Conservation (phyloP, 345 rosid genomes). For the Kernera saxatilis region DNA sequence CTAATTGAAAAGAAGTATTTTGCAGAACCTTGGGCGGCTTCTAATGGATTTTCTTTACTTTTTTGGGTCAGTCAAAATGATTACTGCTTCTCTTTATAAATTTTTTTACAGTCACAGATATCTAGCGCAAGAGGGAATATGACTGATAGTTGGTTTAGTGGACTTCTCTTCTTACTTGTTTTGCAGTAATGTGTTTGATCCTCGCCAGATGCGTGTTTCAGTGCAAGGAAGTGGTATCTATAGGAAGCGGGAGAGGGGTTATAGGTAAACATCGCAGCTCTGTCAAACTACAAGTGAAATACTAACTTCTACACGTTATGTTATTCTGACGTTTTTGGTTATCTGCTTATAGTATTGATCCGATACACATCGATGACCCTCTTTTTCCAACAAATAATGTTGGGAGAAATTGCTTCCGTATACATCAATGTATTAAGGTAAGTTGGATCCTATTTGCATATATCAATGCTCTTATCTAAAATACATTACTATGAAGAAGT, state of each 20-base stretch:
- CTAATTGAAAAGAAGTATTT: slow-evolving; percentile 21
- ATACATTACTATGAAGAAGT: not conserved
- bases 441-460: slow-evolving; percentile 21
- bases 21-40: slow-evolving; percentile 90
- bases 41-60: slow-evolving; percentile 98
- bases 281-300: slow-evolving; percentile 9
- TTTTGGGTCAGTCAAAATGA: slow-evolving; percentile 71
- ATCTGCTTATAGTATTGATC: slow-evolving; percentile 64
- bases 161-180: slow-evolving; percentile 3
- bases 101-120: not conserved
- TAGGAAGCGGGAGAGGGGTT: slow-evolving; percentile 85
- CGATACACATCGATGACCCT: slow-evolving; percentile 93
- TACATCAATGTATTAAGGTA: slow-evolving; percentile 98
- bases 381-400: slow-evolving; percentile 89
- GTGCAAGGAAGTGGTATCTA: slow-evolving; percentile 93
- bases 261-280: slow-evolving; percentile 49
- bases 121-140: not conserved
- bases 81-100: slow-evolving; percentile 15
- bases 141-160: not conserved
- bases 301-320: slow-evolving; percentile 1
- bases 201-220: slow-evolving; percentile 93
- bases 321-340: slow-evolving; percentile 15
- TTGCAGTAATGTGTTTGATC: slow-evolving; percentile 92
- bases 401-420: slow-evolving; percentile 96
- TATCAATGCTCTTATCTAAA: not conserved